A percentile compares a stretch with the other conserved stretches of the same genome.
These are phyloP conservation scores for Pseudogymnoascus pannorum DNA, from an alignment of 2,329 filamentous ascomycete genomes.

Conservation along the genomic window DNA sequence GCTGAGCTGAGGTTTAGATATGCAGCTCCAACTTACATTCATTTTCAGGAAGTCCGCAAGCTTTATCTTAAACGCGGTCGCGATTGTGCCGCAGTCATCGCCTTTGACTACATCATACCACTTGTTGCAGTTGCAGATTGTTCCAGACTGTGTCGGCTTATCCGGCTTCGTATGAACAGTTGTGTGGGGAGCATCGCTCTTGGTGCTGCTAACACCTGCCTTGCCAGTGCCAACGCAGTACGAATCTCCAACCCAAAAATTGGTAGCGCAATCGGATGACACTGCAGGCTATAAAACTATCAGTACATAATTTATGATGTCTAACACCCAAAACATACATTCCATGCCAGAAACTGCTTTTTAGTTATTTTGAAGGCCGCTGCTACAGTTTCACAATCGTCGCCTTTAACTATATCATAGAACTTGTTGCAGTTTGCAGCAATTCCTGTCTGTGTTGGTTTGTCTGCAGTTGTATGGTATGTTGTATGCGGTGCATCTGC, in stretches of 20 bases:
- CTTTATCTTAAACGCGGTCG: neutral
- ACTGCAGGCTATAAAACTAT: neutral
- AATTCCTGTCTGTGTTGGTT: slow-evolving; percentile 19
- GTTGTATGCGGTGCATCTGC: slow-evolving; percentile 1
- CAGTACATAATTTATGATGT: neutral
- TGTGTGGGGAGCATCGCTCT: slow-evolving; percentile 4
- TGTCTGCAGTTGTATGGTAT: slow-evolving; percentile 1
- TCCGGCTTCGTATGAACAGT: slow-evolving; percentile 2
- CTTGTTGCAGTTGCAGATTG: slow-evolving; percentile 10
- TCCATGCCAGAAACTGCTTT: neutral
- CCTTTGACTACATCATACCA: slow-evolving; percentile 11
- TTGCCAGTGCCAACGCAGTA: slow-evolving; percentile 24
- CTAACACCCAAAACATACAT: neutral
- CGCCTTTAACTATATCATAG: slow-evolving; percentile 16
- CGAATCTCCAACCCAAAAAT: slow-evolving; percentile 22
- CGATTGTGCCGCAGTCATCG: slow-evolving; percentile 9
- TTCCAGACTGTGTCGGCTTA: neutral
- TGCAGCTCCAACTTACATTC: neutral
- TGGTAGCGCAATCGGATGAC: slow-evolving; percentile 21
- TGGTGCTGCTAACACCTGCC: slow-evolving; percentile 1
- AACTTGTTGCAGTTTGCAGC: slow-evolving; percentile 12
- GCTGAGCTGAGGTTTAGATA: neutral
- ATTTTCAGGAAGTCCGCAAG: slow-evolving; percentile 9
- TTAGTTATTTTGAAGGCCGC: slow-evolving; percentile 4
- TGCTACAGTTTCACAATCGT: slow-evolving; percentile 18